Percentiles rank a stretch among this genome's conserved stretches.
Conservation (phyloP, 2,329 filamentous ascomycete genomes). For the Colletotrichum incanum region DNA sequence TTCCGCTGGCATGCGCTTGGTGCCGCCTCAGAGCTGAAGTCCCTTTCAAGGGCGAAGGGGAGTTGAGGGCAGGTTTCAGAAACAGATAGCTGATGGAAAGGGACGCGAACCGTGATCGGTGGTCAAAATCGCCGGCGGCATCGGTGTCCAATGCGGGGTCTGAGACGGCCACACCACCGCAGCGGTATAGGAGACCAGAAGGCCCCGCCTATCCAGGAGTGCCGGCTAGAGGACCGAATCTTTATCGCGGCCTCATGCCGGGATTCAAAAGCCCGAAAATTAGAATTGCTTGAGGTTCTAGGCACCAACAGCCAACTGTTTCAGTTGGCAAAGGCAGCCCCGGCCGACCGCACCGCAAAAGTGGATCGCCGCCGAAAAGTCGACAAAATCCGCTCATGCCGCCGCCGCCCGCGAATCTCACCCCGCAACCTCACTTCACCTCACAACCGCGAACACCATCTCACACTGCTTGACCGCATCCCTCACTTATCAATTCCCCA, state of each 20-base stretch:
- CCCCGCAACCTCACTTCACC: background rate
- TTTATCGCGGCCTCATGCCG: too few species aligned
- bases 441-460: background rate
- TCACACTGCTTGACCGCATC: background rate
- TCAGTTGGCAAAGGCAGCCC: background rate
- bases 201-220: too few species aligned
- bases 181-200: too few species aligned
- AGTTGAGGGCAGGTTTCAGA: too few species aligned
- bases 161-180: too few species aligned
- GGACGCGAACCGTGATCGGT: background rate
- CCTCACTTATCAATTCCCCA: background rate
- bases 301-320: background rate
- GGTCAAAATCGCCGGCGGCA: background rate
- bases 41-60: too few species aligned
- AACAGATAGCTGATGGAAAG: background rate
- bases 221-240: too few species aligned
- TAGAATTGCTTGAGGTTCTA: background rate
- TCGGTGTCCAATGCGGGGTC: too few species aligned
- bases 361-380: background rate
- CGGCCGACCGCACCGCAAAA: background rate
- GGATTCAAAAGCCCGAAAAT: background rate
- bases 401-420: background rate
- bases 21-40: too few species aligned
- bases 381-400: background rate
- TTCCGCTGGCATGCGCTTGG: too few species aligned